Evolutionary conservation across 129 eudicot species (phyloP).

Genomic region (Tagetes patula): DNA sequence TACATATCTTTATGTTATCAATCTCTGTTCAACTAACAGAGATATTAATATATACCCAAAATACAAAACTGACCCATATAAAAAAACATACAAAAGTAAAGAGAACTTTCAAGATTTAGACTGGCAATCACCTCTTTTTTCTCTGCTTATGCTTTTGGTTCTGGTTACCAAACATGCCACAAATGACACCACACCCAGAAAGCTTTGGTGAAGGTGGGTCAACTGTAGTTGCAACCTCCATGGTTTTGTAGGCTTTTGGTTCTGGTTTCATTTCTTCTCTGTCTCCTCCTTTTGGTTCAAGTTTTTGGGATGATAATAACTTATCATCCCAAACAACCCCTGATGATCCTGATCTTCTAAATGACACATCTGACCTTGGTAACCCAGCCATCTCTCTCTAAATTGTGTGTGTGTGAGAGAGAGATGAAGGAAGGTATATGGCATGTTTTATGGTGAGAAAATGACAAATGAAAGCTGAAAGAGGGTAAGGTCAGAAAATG

Average conservation of each 20-base stretch:
- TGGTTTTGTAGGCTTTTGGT: conserved; percentile 43
- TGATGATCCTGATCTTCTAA: conserved; percentile 82
- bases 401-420: neutral
- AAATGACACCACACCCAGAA: conserved; percentile 54
- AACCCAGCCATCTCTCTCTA: conserved; percentile 46
- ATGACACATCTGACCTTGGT: conserved; percentile 68
- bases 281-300: conserved; percentile 38
- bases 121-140: conserved; percentile 24
- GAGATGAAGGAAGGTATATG: conserved; percentile 17
- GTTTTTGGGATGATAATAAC: conserved; percentile 44
- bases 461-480: conserved; percentile 32
- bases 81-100: conserved; percentile 15
- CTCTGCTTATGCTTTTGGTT: conserved; percentile 32
- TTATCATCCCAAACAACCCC: conserved; percentile 86
- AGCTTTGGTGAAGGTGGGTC: conserved; percentile 87
- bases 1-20: conserved; percentile 18
- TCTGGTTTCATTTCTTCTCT: conserved; percentile 26
- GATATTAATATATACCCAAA: neutral
- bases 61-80: neutral
- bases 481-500: conserved; percentile 40
- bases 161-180: conserved; percentile 50
- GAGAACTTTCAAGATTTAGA: conserved; percentile 20
- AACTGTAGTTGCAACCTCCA: conserved; percentile 46
- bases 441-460: conserved; percentile 19
- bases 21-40: conserved; percentile 16